Conservation (phyloP, 2,329 filamentous ascomycete genomes). For the Aspergillus sp. region DNA sequence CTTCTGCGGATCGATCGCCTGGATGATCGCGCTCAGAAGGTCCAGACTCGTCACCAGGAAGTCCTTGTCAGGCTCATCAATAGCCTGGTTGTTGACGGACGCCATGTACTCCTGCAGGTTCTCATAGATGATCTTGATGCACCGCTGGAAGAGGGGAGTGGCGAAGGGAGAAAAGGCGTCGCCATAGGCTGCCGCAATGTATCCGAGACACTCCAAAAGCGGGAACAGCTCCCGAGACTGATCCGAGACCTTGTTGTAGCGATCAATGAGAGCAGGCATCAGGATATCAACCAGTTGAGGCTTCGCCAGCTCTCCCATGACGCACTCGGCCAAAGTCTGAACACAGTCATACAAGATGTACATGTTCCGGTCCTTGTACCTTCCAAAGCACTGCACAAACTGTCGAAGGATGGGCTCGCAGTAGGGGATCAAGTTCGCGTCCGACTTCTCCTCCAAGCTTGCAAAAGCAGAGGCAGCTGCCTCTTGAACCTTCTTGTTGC, state of each 20-base stretch:
- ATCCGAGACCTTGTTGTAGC: constrained; percentile 85
- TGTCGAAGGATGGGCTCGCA: constrained; percentile 87
- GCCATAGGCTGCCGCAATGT: constrained; percentile 83
- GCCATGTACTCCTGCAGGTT: constrained; percentile 81
- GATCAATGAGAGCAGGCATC: constrained; percentile 87
- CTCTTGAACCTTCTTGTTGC: constrained; percentile 97
- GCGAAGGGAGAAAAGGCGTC: constrained; percentile 82
- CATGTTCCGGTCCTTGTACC: constrained; percentile 99
- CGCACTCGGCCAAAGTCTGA: constrained; percentile 90
- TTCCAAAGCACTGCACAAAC: constrained; percentile 86
- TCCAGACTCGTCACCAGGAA: constrained; percentile 95
- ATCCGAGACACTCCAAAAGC: constrained; percentile 92
- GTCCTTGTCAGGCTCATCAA: constrained; percentile 89
- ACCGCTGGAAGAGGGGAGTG: constrained; percentile 80
- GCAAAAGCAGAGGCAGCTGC: constrained; percentile 95
- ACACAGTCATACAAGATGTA: constrained; percentile 98
- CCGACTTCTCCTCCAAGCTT: constrained; percentile 91
- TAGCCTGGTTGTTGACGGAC: constrained; percentile 65
- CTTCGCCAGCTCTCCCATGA: constrained; percentile 77
- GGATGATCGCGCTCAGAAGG: constrained; percentile 87
- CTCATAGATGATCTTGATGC: constrained; percentile 85
- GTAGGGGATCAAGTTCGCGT: constrained; percentile 77
- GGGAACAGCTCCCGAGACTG: constrained; percentile 93
- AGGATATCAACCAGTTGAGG: constrained; percentile 79
- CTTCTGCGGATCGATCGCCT: constrained; percentile 74